Conservation (phyloP, 768 basidiomycete species). For the Phaeotremella skinneri region DNA sequence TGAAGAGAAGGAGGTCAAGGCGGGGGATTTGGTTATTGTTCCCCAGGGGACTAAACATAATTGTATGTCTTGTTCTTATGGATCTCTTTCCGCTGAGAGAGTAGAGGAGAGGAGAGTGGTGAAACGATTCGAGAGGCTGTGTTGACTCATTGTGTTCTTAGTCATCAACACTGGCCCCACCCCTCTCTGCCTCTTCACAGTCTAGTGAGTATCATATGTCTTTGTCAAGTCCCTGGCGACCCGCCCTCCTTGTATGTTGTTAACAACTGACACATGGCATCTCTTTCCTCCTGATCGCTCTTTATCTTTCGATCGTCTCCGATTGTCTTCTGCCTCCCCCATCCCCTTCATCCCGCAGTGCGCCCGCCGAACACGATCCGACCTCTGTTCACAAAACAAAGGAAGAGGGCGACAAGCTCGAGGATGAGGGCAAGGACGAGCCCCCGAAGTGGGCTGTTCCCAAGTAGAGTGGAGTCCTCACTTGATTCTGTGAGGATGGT, state of each 20-base stretch:
- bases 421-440: constrained; percentile 53
- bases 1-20: constrained; percentile 52
- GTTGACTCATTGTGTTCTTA: no score
- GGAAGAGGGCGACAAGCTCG: constrained; percentile 52
- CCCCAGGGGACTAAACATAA: constrained; percentile 53
- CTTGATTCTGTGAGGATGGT: no score
- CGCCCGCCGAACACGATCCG: constrained; percentile 49
- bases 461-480: neutral
- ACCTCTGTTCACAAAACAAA: constrained; percentile 53
- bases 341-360: constrained; percentile 5
- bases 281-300: neutral
- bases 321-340: neutral
- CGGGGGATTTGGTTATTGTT: constrained; percentile 53
- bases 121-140: neutral
- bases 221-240: neutral
- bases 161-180: constrained; percentile 51
- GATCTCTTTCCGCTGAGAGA: neutral
- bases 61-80: constrained; percentile 29
- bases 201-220: constrained; percentile 30
- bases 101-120: neutral
- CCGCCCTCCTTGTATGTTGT: no score
- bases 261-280: neutral
- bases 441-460: constrained; percentile 49
- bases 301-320: constrained; percentile 7
- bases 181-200: constrained; percentile 52